Percentiles rank a stretch among this genome's conserved stretches.
Evolutionary conservation across 1,284 basidiomycete species (phyloP).

Genomic region (Trametes versicolor): DNA sequence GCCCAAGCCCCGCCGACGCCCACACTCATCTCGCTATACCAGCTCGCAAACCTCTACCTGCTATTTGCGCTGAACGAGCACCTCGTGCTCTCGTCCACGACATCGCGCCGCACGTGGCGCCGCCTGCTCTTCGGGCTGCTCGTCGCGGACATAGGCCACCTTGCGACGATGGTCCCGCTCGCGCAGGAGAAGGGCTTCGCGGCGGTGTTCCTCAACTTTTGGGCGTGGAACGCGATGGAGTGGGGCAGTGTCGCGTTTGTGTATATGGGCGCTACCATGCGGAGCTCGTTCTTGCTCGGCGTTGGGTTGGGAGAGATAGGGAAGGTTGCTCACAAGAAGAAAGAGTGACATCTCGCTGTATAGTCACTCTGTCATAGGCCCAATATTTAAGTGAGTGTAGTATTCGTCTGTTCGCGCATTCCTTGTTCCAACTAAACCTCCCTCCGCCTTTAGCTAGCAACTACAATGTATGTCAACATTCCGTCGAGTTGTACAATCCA

Average conservation of each 20-base stretch:
- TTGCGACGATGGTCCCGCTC: constrained; percentile 57
- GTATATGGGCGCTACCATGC: constrained; percentile 54
- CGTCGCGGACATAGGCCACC: constrained; percentile 59
- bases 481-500: too few relatives aligned
- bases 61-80: constrained; percentile 64
- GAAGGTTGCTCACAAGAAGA: background rate
- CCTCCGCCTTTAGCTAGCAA: too few relatives aligned
- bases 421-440: too few relatives aligned
- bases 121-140: constrained; percentile 55
- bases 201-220: constrained; percentile 44
- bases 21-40: constrained; percentile 53
- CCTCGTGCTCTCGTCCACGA: constrained; percentile 57
- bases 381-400: too few relatives aligned
- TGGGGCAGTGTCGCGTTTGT: constrained; percentile 66
- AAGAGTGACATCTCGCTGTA: constrained; percentile 3
- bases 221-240: constrained; percentile 62
- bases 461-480: too few relatives aligned
- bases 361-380: too few relatives aligned
- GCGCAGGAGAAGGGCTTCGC: constrained; percentile 52
- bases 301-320: constrained; percentile 38
- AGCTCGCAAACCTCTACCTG: constrained; percentile 61
- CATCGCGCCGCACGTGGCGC: constrained; percentile 53
- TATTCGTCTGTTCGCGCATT: too few relatives aligned
- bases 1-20: constrained; percentile 43
- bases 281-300: constrained; percentile 51